Conservation (phyloP, 208 protist species). For the Trypanosoma theileri region DNA sequence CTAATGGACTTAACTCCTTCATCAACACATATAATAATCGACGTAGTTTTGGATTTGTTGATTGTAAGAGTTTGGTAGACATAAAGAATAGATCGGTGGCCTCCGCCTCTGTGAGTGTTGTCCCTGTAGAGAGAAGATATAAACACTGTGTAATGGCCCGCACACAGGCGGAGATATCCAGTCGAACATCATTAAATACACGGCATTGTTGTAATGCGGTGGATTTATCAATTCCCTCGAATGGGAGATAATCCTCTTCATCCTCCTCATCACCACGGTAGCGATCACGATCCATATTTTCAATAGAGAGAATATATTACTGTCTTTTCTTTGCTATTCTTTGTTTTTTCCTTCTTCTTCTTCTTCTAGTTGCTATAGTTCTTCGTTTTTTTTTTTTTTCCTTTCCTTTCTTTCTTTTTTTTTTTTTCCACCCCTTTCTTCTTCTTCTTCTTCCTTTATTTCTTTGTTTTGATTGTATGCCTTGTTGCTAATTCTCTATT, state of each 20-base stretch:
- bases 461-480: slow-evolving; percentile 10
- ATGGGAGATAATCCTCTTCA: slow-evolving; percentile 84
- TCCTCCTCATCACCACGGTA: slow-evolving; percentile 74
- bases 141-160: slow-evolving; percentile 95
- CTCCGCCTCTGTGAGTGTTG: slow-evolving; percentile 91
- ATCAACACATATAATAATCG: slow-evolving; percentile 97
- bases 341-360: neutral
- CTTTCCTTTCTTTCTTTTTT: neutral
- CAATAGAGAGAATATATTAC: neutral
- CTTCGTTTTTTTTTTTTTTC: slow-evolving; percentile 7
- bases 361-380: slow-evolving; percentile 1
- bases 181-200: slow-evolving; percentile 92
- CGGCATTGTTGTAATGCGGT: slow-evolving; percentile 94
- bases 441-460: neutral
- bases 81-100: slow-evolving; percentile 98
- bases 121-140: slow-evolving; percentile 94
- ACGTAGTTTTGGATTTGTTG: slow-evolving; percentile 93
- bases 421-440: neutral
- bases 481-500: neutral
- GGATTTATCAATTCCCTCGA: slow-evolving; percentile 93
- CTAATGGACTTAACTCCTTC: slow-evolving; percentile 95
- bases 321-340: neutral
- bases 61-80: slow-evolving; percentile 98
- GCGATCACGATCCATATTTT: slow-evolving; percentile 21
- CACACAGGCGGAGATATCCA: slow-evolving; percentile 88